These are phyloP conservation scores for Furcasterigmium furcatum DNA, from an alignment of 2,329 filamentous ascomycete genomes.

Conservation along the genomic window DNA sequence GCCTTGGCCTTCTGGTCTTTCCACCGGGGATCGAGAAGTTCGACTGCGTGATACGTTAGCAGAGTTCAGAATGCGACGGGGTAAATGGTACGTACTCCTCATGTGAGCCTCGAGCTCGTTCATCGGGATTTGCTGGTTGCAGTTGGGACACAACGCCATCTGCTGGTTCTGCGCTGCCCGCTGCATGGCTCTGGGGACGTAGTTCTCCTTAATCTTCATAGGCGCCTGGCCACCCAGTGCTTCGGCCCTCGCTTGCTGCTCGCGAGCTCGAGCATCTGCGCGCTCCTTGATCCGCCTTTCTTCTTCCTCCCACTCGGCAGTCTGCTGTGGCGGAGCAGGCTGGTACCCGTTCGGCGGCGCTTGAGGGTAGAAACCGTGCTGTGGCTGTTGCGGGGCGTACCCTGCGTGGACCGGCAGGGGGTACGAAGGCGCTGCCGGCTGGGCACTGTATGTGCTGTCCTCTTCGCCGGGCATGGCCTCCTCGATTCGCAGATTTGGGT, in stretches of 20 bases:
- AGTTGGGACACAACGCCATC: conserved; percentile 85
- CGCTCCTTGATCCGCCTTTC: conserved; percentile 61
- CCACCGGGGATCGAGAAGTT: conserved; percentile 90
- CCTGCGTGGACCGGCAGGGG: conserved; percentile 43
- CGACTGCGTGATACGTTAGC: conserved; percentile 56
- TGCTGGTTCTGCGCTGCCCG: conserved; percentile 61
- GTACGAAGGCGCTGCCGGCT: conserved; percentile 31
- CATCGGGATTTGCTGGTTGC: conserved; percentile 83
- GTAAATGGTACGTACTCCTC: conserved; percentile 57
- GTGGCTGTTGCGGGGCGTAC: conserved; percentile 31
- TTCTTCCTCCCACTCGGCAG: conserved; percentile 59
- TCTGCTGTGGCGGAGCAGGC: conserved; percentile 25
- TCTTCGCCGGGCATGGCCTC: conserved; percentile 88
- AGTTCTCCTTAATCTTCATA: conserved; percentile 92
- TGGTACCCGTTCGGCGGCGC: conserved; percentile 18
- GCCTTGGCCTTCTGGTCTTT: conserved; percentile 92
- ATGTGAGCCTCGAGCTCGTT: conserved; percentile 90
- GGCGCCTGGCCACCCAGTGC: conserved; percentile 64
- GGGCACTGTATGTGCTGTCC: conserved; percentile 55
- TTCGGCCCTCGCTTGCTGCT: conserved; percentile 76
- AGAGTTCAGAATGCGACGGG: not conserved
- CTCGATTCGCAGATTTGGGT: conserved; percentile 80
- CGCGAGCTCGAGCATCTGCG: conserved; percentile 56
- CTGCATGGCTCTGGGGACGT: conserved; percentile 79
- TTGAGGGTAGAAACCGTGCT: conserved; percentile 20